phyloP scores from a whole-genome alignment of 805 yeast genomes.

The Monosporozyma aquatica region DNA sequence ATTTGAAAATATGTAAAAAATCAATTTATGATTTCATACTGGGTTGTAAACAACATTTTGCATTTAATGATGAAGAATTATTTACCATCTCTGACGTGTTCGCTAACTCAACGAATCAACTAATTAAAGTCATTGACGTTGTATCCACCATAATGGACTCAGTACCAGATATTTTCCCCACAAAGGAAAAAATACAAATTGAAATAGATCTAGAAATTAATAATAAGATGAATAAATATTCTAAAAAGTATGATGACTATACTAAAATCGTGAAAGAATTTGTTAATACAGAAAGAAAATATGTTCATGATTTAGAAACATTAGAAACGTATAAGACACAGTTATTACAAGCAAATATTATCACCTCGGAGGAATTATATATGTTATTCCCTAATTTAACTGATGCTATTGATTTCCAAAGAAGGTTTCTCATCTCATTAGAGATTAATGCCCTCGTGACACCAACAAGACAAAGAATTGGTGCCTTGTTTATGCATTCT shows the following conservation, averaged over 20 bases:
- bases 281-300: slow-evolving; percentile 83
- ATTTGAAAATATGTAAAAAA: slow-evolving; percentile 74
- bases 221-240: slow-evolving; percentile 11
- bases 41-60: slow-evolving; percentile 71
- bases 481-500: slow-evolving; percentile 79
- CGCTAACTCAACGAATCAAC: slow-evolving; percentile 68
- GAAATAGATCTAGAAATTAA: slow-evolving; percentile 17
- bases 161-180: slow-evolving; percentile 37
- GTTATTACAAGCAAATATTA: slow-evolving; percentile 51
- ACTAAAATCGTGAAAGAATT: slow-evolving; percentile 71
- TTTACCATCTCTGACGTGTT: slow-evolving; percentile 88
- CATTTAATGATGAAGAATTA: slow-evolving; percentile 68
- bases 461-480: slow-evolving; percentile 70
- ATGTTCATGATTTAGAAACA: slow-evolving; percentile 81
- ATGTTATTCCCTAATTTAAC: slow-evolving; percentile 75
- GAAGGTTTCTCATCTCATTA: slow-evolving; percentile 76
- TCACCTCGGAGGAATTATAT: slow-evolving; percentile 73
- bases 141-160: slow-evolving; percentile 55
- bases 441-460: slow-evolving; percentile 81
- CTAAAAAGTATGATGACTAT: slow-evolving; percentile 26
- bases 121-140: slow-evolving; percentile 65
- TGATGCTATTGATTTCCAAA: slow-evolving; percentile 83
- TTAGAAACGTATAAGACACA: slow-evolving; percentile 60
- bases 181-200: slow-evolving; percentile 23
- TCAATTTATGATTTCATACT: slow-evolving; percentile 82